Evolutionary conservation across 2,329 filamentous ascomycete species (phyloP).

Genomic region (Graphilbum fragrans): DNA sequence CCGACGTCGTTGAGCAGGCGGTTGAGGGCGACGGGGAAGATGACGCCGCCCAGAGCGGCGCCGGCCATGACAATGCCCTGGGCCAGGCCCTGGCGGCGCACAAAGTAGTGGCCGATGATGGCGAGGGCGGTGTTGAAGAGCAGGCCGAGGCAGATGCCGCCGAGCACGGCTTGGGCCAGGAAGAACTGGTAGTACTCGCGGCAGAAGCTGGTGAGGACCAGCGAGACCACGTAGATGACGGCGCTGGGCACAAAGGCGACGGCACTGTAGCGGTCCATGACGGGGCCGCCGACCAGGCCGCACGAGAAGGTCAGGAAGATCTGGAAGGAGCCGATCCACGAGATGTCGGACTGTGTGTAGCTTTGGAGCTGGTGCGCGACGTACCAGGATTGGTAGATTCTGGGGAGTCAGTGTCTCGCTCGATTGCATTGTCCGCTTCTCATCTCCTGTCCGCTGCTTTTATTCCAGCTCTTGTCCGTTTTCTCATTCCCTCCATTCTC

Average conservation of each 20-base stretch:
- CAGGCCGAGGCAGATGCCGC: slow-evolving; percentile 2
- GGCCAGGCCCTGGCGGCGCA: slow-evolving; percentile 1
- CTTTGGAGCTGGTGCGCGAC: no score
- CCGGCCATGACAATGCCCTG: slow-evolving; percentile 2
- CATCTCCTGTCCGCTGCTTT: no score
- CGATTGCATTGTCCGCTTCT: no score
- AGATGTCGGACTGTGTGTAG: slow-evolving; percentile 12
- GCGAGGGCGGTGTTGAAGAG: slow-evolving; percentile 1
- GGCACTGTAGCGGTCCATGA: slow-evolving; percentile 24
- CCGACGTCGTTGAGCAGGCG: slow-evolving; percentile 33
- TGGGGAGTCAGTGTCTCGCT: no score
- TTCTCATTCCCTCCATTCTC: no score
- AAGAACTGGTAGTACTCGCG: slow-evolving; percentile 4
- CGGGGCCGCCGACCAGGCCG: slow-evolving; percentile 17
- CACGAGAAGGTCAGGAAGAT: slow-evolving; percentile 17
- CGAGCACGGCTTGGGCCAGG: slow-evolving; percentile 1
- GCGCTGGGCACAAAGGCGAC: slow-evolving; percentile 31
- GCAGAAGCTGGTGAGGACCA: slow-evolving; percentile 22
- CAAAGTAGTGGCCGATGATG: slow-evolving; percentile 1
- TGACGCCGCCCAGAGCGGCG: slow-evolving; percentile 1
- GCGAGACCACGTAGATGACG: slow-evolving; percentile 35
- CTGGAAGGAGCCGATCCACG: slow-evolving; percentile 20
- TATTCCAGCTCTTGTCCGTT: no score
- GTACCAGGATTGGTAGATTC: no score
- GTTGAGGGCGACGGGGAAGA: slow-evolving; percentile 31